Percentiles rank a stretch among this genome's conserved stretches.
Conservation (phyloP, 1,284 basidiomycete genomes). For the Trichosporon sp. region DNA sequence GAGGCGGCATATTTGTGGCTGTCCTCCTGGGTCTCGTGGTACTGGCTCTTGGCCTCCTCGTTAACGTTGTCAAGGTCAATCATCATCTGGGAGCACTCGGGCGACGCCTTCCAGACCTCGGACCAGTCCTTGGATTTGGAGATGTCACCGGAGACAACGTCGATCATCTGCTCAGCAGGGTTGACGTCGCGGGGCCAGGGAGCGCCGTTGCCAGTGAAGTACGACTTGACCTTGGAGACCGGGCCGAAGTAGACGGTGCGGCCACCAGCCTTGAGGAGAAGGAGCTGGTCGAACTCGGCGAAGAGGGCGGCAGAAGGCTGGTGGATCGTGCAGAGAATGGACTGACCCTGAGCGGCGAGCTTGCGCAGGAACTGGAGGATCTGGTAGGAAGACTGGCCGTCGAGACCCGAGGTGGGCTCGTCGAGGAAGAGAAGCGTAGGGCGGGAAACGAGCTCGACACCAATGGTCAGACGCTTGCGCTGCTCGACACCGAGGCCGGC, state of each 20-base stretch:
- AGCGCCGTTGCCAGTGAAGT: conserved; percentile 57
- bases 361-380: conserved; percentile 64
- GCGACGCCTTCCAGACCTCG: conserved; percentile 65
- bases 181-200: conserved; percentile 58
- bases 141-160: conserved; percentile 49
- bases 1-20: conserved; percentile 48
- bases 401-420: conserved; percentile 62
- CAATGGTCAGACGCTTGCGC: conserved; percentile 62
- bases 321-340: conserved; percentile 61
- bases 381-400: conserved; percentile 64
- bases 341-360: conserved; percentile 59
- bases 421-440: conserved; percentile 58
- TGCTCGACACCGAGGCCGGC: conserved; percentile 56
- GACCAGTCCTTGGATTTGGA: conserved; percentile 67
- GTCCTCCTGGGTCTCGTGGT: conserved; percentile 34
- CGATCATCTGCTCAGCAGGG: conserved; percentile 59
- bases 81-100: conserved; percentile 54
- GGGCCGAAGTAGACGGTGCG: conserved; percentile 63
- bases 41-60: conserved; percentile 12
- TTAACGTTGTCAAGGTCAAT: conserved; percentile 57
- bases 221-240: conserved; percentile 59
- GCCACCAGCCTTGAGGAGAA: conserved; percentile 58
- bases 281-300: conserved; percentile 72
- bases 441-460: conserved; percentile 57
- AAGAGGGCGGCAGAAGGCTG: conserved; percentile 68